These are phyloP conservation scores for Debaryomyces subglobosus DNA, from an alignment of 1,139 yeast genomes.

Conservation along the genomic window DNA sequence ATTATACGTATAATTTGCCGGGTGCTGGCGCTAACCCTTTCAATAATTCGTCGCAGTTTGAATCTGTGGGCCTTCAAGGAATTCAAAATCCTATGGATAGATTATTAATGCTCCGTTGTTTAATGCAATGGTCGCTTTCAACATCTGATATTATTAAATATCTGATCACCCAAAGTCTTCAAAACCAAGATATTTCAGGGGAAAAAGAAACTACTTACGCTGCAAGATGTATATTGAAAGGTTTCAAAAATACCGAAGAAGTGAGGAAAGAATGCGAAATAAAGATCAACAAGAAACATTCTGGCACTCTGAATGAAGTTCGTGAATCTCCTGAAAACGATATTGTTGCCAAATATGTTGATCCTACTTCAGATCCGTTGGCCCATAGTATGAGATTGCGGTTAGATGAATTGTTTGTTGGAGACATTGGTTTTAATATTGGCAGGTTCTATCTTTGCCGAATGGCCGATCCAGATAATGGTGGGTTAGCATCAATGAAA, in stretches of 20 bases:
- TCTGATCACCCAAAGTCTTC: constrained; percentile 33
- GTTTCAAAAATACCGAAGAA: constrained; percentile 37
- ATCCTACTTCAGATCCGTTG: constrained; percentile 47
- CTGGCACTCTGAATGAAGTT: constrained; percentile 13
- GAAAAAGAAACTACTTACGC: constrained; percentile 50
- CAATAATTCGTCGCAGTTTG: constrained; percentile 38
- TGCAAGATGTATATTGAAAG: constrained; percentile 42
- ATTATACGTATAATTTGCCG: constrained; percentile 20
- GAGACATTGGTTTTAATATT: constrained; percentile 48
- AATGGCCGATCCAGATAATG: constrained; percentile 42
- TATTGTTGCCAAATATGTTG: constrained; percentile 35
- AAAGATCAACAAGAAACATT: constrained; percentile 31
- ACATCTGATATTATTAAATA: constrained; percentile 47
- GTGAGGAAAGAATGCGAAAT: constrained; percentile 35
- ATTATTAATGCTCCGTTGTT: constrained; percentile 45
- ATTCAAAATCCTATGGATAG: constrained; percentile 47
- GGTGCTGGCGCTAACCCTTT: constrained; percentile 34
- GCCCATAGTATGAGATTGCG: constrained; percentile 42
- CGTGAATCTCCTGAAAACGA: constrained; percentile 19
- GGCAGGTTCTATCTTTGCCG: constrained; percentile 52
- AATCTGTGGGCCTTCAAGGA: constrained; percentile 46
- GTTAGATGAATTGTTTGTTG: constrained; percentile 45
- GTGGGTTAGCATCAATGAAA: constrained; percentile 41
- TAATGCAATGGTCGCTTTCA: constrained; percentile 53
- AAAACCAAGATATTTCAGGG: constrained; percentile 46